Conservation (phyloP, 2,329 filamentous ascomycete species). For the Fusarium beomiforme region DNA sequence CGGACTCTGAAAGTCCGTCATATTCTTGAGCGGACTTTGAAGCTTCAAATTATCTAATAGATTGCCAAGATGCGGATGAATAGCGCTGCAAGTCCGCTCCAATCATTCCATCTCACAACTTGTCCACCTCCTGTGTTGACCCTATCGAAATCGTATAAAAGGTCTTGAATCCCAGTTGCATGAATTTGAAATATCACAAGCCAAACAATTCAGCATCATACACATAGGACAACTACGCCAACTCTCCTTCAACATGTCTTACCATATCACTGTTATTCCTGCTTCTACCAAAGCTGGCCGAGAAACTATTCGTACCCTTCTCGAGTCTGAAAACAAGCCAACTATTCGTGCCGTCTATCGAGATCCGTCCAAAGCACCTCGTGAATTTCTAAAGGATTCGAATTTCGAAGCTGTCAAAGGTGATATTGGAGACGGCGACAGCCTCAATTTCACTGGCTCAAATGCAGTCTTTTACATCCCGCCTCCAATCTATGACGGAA, state of each 20-base stretch:
- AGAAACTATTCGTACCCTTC: constrained; percentile 43
- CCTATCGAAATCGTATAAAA: background rate
- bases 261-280: constrained; percentile 47
- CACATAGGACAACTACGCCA: background rate
- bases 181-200: background rate
- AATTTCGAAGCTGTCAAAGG: constrained; percentile 46
- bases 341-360: constrained; percentile 46
- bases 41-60: background rate
- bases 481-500: constrained; percentile 43
- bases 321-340: constrained; percentile 32
- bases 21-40: background rate
- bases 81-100: background rate
- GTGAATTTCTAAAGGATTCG: constrained; percentile 42
- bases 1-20: constrained; percentile 13
- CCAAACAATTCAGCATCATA: background rate
- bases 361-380: constrained; percentile 42
- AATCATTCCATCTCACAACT: background rate
- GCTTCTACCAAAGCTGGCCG: constrained; percentile 48
- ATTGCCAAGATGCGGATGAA: background rate
- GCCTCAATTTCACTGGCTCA: constrained; percentile 44
- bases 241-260: constrained; percentile 35
- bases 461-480: constrained; percentile 49
- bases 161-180: background rate
- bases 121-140: background rate
- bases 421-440: constrained; percentile 41